Evolutionary conservation across 1,284 basidiomycete species (phyloP).

Genomic region (Chalciporus sp.): DNA sequence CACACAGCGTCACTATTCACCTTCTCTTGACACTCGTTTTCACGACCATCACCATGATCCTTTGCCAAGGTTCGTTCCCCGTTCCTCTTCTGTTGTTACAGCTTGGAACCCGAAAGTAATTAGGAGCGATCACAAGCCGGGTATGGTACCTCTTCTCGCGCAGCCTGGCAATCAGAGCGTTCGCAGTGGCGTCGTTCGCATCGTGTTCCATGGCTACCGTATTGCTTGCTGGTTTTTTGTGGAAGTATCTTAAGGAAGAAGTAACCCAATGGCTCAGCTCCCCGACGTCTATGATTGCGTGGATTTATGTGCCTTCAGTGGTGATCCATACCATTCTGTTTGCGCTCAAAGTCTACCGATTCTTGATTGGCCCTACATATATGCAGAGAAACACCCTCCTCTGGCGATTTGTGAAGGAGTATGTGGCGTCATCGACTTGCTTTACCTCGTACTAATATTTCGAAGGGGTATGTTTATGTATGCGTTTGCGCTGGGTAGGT

Average conservation of each 20-base stretch:
- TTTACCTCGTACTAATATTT: background rate
- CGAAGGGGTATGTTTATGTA: slow-evolving; percentile 25
- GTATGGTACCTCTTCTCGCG: no score
- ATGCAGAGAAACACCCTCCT: slow-evolving; percentile 15
- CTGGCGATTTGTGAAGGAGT: slow-evolving; percentile 21
- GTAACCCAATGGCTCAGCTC: background rate
- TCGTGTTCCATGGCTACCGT: background rate
- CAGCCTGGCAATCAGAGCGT: no score
- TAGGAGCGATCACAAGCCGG: no score
- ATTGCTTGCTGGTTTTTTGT: slow-evolving; percentile 1
- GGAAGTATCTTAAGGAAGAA: background rate
- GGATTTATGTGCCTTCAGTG: slow-evolving; percentile 21
- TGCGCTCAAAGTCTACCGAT: slow-evolving; percentile 23
- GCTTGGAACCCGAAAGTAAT: no score
- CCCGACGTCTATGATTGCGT: background rate
- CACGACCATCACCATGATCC: no score
- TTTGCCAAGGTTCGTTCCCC: no score
- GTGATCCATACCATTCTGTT: slow-evolving; percentile 21
- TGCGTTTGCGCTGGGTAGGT: slow-evolving; percentile 15
- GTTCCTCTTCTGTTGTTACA: no score
- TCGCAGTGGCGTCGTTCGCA: slow-evolving; percentile 13
- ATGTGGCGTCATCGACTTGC: background rate
- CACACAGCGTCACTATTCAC: slow-evolving; percentile 15
- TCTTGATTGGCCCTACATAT: slow-evolving; percentile 11
- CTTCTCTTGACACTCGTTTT: no score